These are phyloP conservation scores for Onygenales sp. DNA, from an alignment of 2,329 filamentous ascomycete species.

Conservation along the genomic window DNA sequence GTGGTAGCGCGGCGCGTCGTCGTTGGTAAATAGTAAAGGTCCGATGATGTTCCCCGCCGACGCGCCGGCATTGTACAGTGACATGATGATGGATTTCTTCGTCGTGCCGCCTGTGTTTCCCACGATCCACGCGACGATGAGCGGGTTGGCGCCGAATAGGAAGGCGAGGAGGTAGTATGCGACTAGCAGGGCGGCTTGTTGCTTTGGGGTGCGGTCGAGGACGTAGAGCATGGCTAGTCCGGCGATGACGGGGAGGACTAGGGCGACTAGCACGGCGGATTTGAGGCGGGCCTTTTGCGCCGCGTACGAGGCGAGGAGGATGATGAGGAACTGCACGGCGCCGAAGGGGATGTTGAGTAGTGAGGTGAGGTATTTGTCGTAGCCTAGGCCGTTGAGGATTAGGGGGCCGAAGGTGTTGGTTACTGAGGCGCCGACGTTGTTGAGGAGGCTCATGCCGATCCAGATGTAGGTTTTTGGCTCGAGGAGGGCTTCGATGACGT, in stretches of 20 bases:
- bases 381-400: constrained; percentile 52
- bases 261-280: constrained; percentile 42
- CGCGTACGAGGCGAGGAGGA: constrained; percentile 49
- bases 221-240: constrained; percentile 38
- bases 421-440: constrained; percentile 55
- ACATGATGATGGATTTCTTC: constrained; percentile 57
- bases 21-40: constrained; percentile 50
- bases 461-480: constrained; percentile 49
- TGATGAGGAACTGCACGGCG: constrained; percentile 49
- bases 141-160: constrained; percentile 55
- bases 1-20: constrained; percentile 50
- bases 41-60: constrained; percentile 59
- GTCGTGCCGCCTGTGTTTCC: constrained; percentile 60
- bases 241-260: constrained; percentile 52
- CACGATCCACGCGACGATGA: constrained; percentile 60
- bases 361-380: constrained; percentile 48
- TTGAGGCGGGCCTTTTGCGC: constrained; percentile 51
- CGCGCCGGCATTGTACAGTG: constrained; percentile 53
- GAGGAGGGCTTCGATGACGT: constrained; percentile 32
- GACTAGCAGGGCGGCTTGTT: constrained; percentile 42
- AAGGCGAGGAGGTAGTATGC: constrained; percentile 60
- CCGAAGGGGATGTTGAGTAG: constrained; percentile 61
- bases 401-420: constrained; percentile 58
- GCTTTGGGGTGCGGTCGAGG: constrained; percentile 14
- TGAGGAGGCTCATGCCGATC: constrained; percentile 49